These are phyloP conservation scores for Plasmodium adleri DNA, from an alignment of 169 alveolate genomes.

Conservation along the genomic window DNA sequence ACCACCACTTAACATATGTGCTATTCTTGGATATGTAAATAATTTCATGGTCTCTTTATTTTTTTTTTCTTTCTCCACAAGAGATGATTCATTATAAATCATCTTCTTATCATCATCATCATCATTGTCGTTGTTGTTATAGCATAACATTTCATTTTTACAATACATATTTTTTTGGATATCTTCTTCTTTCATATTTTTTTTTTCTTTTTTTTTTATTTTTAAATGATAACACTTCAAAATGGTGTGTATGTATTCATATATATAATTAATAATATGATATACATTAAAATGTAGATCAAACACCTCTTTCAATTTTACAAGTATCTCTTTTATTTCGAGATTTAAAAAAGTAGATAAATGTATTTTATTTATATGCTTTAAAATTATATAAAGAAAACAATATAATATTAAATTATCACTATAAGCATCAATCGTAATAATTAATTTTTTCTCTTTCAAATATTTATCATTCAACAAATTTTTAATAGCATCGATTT, in stretches of 20 bases:
- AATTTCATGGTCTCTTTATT: constrained; percentile 9
- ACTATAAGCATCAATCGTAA: constrained; percentile 59
- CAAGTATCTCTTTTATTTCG: constrained; percentile 10
- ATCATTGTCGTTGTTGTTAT: no score
- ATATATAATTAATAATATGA: constrained; percentile 15
- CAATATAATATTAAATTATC: constrained; percentile 32
- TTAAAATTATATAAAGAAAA: constrained; percentile 24
- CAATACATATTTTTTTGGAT: not conserved
- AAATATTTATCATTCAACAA: no score
- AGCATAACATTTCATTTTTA: no score
- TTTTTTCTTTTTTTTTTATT: not conserved
- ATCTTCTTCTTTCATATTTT: not conserved
- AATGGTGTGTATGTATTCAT: not conserved
- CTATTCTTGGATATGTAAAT: constrained; percentile 45
- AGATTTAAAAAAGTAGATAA: constrained; percentile 12
- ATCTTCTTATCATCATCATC: not conserved
- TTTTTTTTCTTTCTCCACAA: not conserved
- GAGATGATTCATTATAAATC: not conserved
- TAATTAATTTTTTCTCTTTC: constrained; percentile 10
- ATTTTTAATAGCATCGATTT: not conserved
- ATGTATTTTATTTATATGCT: constrained; percentile 10
- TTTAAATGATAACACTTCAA: not conserved
- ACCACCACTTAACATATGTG: constrained; percentile 75
- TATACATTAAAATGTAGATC: constrained; percentile 32
- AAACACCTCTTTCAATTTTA: constrained; percentile 4